Evolutionary conservation across 2,329 filamentous ascomycete genomes (phyloP).

Genomic region (Aspergillus hiratsukae): DNA sequence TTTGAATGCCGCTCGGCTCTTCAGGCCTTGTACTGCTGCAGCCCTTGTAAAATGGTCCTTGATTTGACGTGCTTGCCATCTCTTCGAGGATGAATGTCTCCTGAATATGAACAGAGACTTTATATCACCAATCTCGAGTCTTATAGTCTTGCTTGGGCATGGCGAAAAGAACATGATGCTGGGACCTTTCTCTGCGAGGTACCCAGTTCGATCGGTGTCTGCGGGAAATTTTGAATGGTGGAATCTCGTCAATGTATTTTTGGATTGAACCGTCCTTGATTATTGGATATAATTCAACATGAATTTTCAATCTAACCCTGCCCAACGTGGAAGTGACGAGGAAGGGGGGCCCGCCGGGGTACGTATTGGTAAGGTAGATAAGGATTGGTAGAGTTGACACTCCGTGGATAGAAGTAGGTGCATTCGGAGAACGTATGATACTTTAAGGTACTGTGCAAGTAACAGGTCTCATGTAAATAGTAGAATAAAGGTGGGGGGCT

Average conservation of each 20-base stretch:
- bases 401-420: neutral
- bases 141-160: neutral
- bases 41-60: slow-evolving; percentile 68
- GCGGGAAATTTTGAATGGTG: neutral
- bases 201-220: neutral
- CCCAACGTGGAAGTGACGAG: neutral
- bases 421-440: neutral
- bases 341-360: no score
- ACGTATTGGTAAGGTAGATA: neutral
- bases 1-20: slow-evolving; percentile 91
- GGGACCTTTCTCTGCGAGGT: neutral
- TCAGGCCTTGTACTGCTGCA: slow-evolving; percentile 74
- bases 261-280: neutral
- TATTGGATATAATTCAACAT: neutral
- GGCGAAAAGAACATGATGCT: neutral
- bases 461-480: neutral
- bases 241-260: neutral
- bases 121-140: neutral
- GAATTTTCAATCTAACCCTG: neutral
- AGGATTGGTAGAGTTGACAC: neutral
- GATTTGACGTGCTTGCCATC: slow-evolving; percentile 78
- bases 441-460: neutral
- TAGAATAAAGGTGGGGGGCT: neutral
- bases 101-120: slow-evolving; percentile 23
- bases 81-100: slow-evolving; percentile 56